Evolutionary conservation across 2,329 filamentous ascomycete genomes (phyloP), one percentile per base, ranked within the genome.

Genomic region (Fusarium sp.): DNA sequence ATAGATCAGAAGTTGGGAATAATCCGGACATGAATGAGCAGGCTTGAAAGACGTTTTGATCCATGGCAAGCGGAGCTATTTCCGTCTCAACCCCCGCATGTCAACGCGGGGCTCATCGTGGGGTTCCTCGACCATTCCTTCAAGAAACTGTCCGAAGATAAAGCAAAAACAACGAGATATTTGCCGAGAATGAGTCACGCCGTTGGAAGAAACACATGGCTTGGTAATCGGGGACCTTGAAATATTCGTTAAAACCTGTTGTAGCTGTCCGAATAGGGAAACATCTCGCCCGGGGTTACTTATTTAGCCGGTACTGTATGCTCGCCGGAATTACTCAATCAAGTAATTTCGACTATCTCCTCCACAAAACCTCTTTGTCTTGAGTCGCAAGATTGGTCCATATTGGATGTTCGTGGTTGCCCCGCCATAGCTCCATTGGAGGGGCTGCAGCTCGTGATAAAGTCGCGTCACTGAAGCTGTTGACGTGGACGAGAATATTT

Each of bases 381-480:
- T 50, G 47, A 60, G 49, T 44, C 56, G 17, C 33, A 6, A 45
- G 47, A 7, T 39, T 49, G 10, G 17, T 52, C 40, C 39, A 24
- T 7, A 64, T 64, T 64, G 61, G 59, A 39, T 64, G 14, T 60
- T 21, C 19, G 14, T 43, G 36, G 36, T 13, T 67, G 52, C 67
- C 67, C 67, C 67, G 57, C 67, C 53, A 51, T 36, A 56, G 49
- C 52, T 69, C 31, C 57, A 31, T 31, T 13, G 28, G 65, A 67
- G 57, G 64, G 65, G 65, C 43, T 53, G 50, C 33, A 63, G 56
- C 44, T 60, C 36, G 36, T 38, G 52, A 45, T 64, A 52, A 67
- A 55, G 47, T 70, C 63, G 50, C 66, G 57, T 67, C 57, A 67
- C 62, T 47, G 14, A 24, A 56, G 26, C 19, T 22, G 28, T 50